Base-by-base conservation (phyloP, 2,329 filamentous ascomycete species). In the Akanthomyces muscarius region DNA sequence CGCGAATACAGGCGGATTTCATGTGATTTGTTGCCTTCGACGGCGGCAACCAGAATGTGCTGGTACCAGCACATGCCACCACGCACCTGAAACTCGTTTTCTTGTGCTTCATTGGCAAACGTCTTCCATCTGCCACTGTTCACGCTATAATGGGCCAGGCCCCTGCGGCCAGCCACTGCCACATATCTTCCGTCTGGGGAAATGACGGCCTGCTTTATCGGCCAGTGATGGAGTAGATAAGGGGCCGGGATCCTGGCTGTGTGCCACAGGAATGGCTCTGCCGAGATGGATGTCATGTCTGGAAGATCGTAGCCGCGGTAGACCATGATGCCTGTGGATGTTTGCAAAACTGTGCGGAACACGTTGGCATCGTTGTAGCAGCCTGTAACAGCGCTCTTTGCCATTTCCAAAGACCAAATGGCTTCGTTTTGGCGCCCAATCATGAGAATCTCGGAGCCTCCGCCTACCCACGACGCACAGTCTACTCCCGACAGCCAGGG, bases 21-120 rank as follows among this genome's bases (percentile, higher is more conserved):
- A 70, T 92, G 92, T 25, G 87, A 87, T 67, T 88, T 85, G 68
- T 90, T 90, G 61, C 86, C 88, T 75, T 99, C 95, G n/a, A 97
- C 89, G 4, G 94, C 92, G 45, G 92, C 93, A 62, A 98, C 91
- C 21, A 99, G 81, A 38, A 98, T 90, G 75, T 99, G 94, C 68
- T 96, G 92, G 72, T 96, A 93, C 95, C 95, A 99, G 73, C 94
- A 98, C 93, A 99, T 97, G 7, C 95, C 95, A 55, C 95, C 95
- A 66, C 93, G 84, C 16, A 99, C 91, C 28, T 92, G 87, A 72
- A 99, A 99, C 66, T 93, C 91, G 69, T 93, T 92, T 75, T 98
- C 95, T 71, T 89, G 84, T 36, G 84, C 86, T 30, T 88, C 84
- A 69, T 93, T 92, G 55, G 89, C 84, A 73, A 99, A 99, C 0